Percentiles rank a stretch among this genome's conserved stretches.
phyloP scores from a whole-genome alignment of 805 yeast genomes.

The Saccharomycopsis synnaedendra region DNA sequence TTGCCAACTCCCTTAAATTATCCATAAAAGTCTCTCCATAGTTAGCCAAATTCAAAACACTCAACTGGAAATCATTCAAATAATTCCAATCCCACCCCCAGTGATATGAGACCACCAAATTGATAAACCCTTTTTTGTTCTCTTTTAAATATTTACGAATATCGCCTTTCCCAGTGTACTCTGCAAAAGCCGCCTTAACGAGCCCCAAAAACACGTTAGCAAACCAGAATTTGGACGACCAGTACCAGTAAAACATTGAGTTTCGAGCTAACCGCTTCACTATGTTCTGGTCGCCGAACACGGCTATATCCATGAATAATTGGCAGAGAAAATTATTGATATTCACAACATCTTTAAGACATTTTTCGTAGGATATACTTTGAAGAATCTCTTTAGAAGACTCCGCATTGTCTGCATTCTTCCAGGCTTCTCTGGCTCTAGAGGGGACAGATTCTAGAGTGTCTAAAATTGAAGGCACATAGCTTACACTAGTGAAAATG shows the following conservation, averaged over 20 bases:
- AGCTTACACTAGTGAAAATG: conserved; percentile 6
- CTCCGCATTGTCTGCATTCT: neutral
- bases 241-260: conserved; percentile 9
- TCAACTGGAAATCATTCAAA: conserved; percentile 14
- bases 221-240: conserved; percentile 16
- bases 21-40: conserved; percentile 2
- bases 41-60: conserved; percentile 9
- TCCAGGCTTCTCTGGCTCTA: too few species aligned
- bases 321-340: conserved; percentile 9
- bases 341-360: neutral
- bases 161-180: neutral
- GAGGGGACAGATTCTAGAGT: too few species aligned
- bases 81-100: conserved; percentile 16
- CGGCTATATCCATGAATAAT: conserved; percentile 14
- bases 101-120: conserved; percentile 13
- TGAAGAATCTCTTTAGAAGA: neutral
- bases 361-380: neutral
- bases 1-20: conserved; percentile 2
- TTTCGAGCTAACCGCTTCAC: neutral
- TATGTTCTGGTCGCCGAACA: conserved; percentile 13
- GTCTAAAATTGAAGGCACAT: conserved; percentile 10
- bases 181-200: neutral
- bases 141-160: neutral
- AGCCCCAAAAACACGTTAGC: conserved; percentile 7
- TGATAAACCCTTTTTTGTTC: conserved; percentile 6